These are phyloP conservation scores for Cladorrhinum samala DNA, from an alignment of 495 filamentous ascomycete species.

Conservation along the genomic window DNA sequence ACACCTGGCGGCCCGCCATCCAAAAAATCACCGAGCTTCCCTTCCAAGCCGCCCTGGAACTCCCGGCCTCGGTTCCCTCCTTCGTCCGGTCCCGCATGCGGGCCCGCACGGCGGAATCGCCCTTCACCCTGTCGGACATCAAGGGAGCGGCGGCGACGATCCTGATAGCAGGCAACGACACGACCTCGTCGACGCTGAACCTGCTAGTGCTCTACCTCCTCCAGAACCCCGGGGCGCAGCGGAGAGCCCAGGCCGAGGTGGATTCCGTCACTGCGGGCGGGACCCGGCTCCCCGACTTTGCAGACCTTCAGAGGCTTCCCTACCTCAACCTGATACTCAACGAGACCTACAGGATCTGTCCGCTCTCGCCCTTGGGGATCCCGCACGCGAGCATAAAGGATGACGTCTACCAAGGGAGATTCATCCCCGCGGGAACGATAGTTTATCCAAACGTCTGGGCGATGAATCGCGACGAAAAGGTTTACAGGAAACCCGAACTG, in stretches of 20 bases:
- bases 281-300: slow-evolving; percentile 43
- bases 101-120: slow-evolving; percentile 18
- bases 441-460: slow-evolving; percentile 44
- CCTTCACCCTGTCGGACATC: slow-evolving; percentile 39
- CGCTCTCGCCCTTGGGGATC: slow-evolving; percentile 53
- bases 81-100: slow-evolving; percentile 30
- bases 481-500: slow-evolving; percentile 34
- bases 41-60: slow-evolving; percentile 23
- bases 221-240: slow-evolving; percentile 41
- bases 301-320: slow-evolving; percentile 44
- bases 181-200: slow-evolving; percentile 37
- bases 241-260: slow-evolving; percentile 53
- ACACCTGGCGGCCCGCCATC: slow-evolving; percentile 33
- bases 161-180: slow-evolving; percentile 47
- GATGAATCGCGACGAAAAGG: slow-evolving; percentile 36
- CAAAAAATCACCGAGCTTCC: slow-evolving; percentile 25
- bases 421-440: slow-evolving; percentile 42
- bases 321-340: slow-evolving; percentile 49
- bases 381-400: slow-evolving; percentile 51
- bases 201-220: slow-evolving; percentile 38
- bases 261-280: slow-evolving; percentile 44
- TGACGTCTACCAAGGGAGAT: slow-evolving; percentile 45
- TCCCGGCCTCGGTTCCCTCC: slow-evolving; percentile 15
- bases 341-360: slow-evolving; percentile 57
- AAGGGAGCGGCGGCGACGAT: slow-evolving; percentile 45